Percentiles rank a stretch among this genome's conserved stretches.
These are phyloP conservation scores for Pythium aristosporum DNA, from an alignment of 352 stramenopile species.

Conservation along the genomic window DNA sequence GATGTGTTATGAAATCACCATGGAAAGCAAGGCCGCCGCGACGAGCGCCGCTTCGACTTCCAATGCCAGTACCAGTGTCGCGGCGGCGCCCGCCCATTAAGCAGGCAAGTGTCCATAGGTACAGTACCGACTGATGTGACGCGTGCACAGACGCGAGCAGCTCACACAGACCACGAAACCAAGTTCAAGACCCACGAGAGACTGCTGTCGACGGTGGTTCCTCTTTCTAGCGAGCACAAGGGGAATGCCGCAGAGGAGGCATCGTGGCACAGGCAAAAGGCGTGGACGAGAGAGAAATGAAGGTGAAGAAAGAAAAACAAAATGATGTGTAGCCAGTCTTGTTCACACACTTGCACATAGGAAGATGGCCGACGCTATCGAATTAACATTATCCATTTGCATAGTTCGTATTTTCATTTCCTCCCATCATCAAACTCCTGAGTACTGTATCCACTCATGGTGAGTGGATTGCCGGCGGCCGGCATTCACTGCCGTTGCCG, in stretches of 20 bases:
- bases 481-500: too few species aligned
- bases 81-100: constrained; percentile 15
- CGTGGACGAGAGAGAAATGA: too few species aligned
- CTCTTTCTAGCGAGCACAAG: too few species aligned
- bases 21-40: constrained; percentile 23
- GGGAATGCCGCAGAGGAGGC: too few species aligned
- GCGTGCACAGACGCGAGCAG: too few species aligned
- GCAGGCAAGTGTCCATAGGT: too few species aligned
- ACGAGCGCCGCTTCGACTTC: neutral
- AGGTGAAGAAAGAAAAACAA: neutral
- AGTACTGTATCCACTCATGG: neutral
- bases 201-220: too few species aligned
- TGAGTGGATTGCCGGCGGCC: too few species aligned
- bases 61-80: constrained; percentile 1
- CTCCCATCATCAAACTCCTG: neutral
- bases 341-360: neutral
- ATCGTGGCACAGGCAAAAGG: too few species aligned
- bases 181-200: too few species aligned
- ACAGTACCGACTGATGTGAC: too few species aligned
- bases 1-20: constrained; percentile 65
- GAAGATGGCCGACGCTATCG: neutral
- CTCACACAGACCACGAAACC: too few species aligned
- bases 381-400: constrained; percentile 2
- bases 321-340: constrained; percentile 4
- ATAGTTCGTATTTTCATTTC: neutral